A percentile compares a stretch with the other conserved stretches of the same genome.
phyloP scores from a whole-genome alignment of 1,284 basidiomycete species.

The Tilletia caries region DNA sequence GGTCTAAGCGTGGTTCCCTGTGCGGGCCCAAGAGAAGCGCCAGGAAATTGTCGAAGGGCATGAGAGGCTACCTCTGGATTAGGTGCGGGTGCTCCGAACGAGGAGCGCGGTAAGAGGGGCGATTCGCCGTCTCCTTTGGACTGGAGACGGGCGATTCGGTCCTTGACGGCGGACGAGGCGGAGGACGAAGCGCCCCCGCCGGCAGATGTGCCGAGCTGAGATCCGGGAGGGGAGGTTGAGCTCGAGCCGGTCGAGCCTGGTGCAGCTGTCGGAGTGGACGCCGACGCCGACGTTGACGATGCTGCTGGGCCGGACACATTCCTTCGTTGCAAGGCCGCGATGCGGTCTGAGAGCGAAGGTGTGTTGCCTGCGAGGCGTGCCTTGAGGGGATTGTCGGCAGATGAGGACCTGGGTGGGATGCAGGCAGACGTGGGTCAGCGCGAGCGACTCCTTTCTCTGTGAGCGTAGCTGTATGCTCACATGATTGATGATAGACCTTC shows the following conservation, averaged over 20 bases:
- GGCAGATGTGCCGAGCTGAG: neutral
- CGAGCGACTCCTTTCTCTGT: too few relatives aligned
- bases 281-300: too few relatives aligned
- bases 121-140: constrained; percentile 25
- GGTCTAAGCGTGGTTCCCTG: constrained; percentile 38
- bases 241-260: constrained; percentile 19
- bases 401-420: neutral
- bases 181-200: neutral
- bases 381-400: neutral
- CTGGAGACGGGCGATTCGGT: constrained; percentile 45
- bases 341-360: constrained; percentile 37
- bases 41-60: constrained; percentile 33
- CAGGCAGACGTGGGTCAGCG: too few relatives aligned
- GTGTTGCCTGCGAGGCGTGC: constrained; percentile 7
- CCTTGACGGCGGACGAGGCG: constrained; percentile 27
- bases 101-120: constrained; percentile 39
- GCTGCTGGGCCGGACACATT: constrained; percentile 23
- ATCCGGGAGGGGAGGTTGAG: neutral
- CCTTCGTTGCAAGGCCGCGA: constrained; percentile 43
- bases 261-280: constrained; percentile 14
- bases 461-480: too few relatives aligned
- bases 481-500: too few relatives aligned
- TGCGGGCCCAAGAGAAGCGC: constrained; percentile 31
- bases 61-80: constrained; percentile 32
- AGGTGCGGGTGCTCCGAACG: constrained; percentile 44